Percentiles rank a stretch among this genome's conserved stretches.
These are phyloP conservation scores for Botrytis medusae DNA, from an alignment of 2,329 filamentous ascomycete genomes.

Conservation along the genomic window DNA sequence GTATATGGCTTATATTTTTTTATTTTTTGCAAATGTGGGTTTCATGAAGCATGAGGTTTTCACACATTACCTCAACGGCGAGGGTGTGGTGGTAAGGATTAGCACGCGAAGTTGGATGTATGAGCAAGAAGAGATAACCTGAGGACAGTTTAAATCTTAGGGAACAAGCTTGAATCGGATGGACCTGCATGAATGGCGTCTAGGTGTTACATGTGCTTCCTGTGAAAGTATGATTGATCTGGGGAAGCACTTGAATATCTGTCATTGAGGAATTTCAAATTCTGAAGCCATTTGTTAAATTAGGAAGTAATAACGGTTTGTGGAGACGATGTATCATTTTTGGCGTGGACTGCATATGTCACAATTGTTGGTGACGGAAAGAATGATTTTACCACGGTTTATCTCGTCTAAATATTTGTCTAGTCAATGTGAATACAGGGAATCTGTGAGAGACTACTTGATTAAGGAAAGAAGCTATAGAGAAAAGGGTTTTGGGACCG, in stretches of 20 bases:
- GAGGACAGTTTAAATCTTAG: background rate
- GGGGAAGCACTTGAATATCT: background rate
- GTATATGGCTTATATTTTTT: background rate
- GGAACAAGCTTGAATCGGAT: conserved; percentile 11
- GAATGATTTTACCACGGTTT: background rate
- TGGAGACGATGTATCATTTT: background rate
- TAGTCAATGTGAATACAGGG: background rate
- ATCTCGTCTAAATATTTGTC: conserved; percentile 1
- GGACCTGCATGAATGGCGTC: conserved; percentile 17
- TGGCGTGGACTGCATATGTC: background rate
- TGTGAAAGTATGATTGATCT: background rate
- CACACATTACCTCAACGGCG: conserved; percentile 1
- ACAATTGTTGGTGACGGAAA: background rate
- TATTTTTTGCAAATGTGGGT: background rate
- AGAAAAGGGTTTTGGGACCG: background rate
- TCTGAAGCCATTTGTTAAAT: background rate
- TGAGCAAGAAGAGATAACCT: background rate
- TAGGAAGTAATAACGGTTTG: background rate
- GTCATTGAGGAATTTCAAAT: background rate
- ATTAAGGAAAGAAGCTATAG: background rate
- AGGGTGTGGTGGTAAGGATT: background rate
- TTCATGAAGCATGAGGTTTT: conserved; percentile 6
- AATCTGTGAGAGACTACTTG: background rate
- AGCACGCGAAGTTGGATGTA: conserved; percentile 3
- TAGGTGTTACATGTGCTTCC: conserved; percentile 12